Evolutionary conservation across 306 rosid genomes (phyloP), one percentile per base, ranked within the genome.

Genomic region (Comarum palustre): DNA sequence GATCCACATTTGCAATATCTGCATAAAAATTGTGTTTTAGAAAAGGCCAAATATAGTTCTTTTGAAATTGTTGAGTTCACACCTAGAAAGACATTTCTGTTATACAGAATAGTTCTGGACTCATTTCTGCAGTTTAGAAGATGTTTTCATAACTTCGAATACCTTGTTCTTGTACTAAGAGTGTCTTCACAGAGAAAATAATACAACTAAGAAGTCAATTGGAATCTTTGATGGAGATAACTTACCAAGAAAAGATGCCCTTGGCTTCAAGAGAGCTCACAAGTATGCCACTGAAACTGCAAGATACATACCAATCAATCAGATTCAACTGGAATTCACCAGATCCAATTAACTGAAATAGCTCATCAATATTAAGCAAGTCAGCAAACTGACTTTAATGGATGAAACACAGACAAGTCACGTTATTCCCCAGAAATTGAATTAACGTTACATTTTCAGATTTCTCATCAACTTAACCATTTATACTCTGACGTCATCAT

Each of bases 241-340:
- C 80, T 79, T 95, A 95, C 99, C 99, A 91, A 58, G 99, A 88
- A 88, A 91, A 91, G 73, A 87, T 82, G 67, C 75, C 84, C 83
- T 84, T 88, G 67, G 85, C 96, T 78, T 86, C 88, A 47, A 91
- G 79, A 72, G 97, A 92, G 86, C 84, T 87, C 82, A 90, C 73
- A 65, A 95, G 79, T 77, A 95, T 84, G 77, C 99, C 97, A 69
- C 90, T 89, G 59, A 84, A 92, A 89, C 99, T 95, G 96, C 83
- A 79, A 83, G 71, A 72, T 58, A 69, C 41, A 69, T 8, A 48
- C 36, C 54, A 19, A 36, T 73, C 59, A 45, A 74, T 82, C 64
- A 80, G 84, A 75, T 63, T 45, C 52, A 68, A 78, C 71, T 74
- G 71, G 69, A 75, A 72, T 31, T 68, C 57, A 64, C 47, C 39